Conservation (phyloP, 2,329 filamentous ascomycete species). For the Microdochium paspali region DNA sequence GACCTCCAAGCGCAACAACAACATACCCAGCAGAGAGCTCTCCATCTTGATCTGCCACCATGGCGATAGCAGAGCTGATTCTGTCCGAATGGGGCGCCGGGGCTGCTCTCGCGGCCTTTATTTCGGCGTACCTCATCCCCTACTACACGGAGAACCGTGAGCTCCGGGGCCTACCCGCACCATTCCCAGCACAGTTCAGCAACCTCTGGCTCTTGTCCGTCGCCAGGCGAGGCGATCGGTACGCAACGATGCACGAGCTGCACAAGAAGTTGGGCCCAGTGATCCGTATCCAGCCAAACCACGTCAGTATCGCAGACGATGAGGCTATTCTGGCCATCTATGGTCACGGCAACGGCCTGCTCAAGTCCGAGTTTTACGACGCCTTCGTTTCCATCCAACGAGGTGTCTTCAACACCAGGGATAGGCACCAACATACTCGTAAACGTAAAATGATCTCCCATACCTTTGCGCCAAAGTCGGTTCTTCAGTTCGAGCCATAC, state of each 20-base stretch:
- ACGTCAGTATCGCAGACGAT: constrained; percentile 73
- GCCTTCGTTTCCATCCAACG: constrained; percentile 81
- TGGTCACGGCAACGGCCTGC: constrained; percentile 67
- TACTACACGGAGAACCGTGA: constrained; percentile 45
- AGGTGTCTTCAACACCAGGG: constrained; percentile 82
- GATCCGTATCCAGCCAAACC: constrained; percentile 75
- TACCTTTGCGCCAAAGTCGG: constrained; percentile 74
- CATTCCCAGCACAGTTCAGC: constrained; percentile 56
- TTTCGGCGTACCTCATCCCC: constrained; percentile 47
- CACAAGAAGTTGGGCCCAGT: constrained; percentile 73
- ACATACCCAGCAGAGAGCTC: background rate
- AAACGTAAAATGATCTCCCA: constrained; percentile 86
- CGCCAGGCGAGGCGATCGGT: constrained; percentile 56
- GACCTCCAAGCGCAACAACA: no score
- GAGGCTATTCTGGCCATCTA: constrained; percentile 70
- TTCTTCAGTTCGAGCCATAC: constrained; percentile 81
- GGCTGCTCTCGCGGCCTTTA: constrained; percentile 34
- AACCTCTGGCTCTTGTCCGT: constrained; percentile 73
- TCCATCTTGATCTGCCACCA: background rate
- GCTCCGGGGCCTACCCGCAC: constrained; percentile 48
- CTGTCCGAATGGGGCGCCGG: constrained; percentile 37
- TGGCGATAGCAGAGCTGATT: constrained; percentile 22
- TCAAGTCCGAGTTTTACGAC: constrained; percentile 81
- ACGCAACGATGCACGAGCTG: constrained; percentile 53
- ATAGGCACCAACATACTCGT: constrained; percentile 71